Conservation (phyloP, 2,329 filamentous ascomycete species). For the Trichocomaceae sp. region DNA sequence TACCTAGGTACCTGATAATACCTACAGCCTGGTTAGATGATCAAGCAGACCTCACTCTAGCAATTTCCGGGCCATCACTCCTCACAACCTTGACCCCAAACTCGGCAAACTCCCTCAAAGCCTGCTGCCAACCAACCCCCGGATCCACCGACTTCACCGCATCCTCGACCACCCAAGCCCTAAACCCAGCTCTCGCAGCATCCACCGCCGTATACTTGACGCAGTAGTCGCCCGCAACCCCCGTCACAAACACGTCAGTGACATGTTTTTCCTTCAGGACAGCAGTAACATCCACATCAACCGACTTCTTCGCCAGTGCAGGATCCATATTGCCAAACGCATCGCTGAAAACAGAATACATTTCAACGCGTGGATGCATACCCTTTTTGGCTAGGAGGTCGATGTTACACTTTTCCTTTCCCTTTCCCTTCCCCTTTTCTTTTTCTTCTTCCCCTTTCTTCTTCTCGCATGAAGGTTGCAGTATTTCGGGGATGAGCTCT, state of each 20-base stretch:
- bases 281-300: slow-evolving; percentile 54
- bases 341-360: slow-evolving; percentile 89
- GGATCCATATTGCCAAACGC: slow-evolving; percentile 55
- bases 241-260: slow-evolving; percentile 78
- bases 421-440: no score
- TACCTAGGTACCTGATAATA: background rate
- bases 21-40: background rate
- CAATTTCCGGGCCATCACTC: slow-evolving; percentile 51
- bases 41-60: slow-evolving; percentile 33
- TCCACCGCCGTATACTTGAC: slow-evolving; percentile 76
- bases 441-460: slow-evolving; percentile 6
- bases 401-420: slow-evolving; percentile 36
- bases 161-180: slow-evolving; percentile 69
- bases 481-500: slow-evolving; percentile 64
- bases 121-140: slow-evolving; percentile 49
- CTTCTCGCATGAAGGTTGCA: background rate
- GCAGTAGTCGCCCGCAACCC: slow-evolving; percentile 84
- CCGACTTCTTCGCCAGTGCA: slow-evolving; percentile 26
- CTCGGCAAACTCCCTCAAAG: slow-evolving; percentile 48
- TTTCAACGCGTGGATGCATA: slow-evolving; percentile 65
- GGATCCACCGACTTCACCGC: slow-evolving; percentile 67
- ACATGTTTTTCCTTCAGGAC: slow-evolving; percentile 53
- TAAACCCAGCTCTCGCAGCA: slow-evolving; percentile 67
- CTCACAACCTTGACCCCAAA: slow-evolving; percentile 59
- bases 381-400: slow-evolving; percentile 73